Evolutionary conservation across 2,329 filamentous ascomycete genomes (phyloP), one percentile per base, ranked within the genome.

Genomic region (Coleophoma eucalyptorum): DNA sequence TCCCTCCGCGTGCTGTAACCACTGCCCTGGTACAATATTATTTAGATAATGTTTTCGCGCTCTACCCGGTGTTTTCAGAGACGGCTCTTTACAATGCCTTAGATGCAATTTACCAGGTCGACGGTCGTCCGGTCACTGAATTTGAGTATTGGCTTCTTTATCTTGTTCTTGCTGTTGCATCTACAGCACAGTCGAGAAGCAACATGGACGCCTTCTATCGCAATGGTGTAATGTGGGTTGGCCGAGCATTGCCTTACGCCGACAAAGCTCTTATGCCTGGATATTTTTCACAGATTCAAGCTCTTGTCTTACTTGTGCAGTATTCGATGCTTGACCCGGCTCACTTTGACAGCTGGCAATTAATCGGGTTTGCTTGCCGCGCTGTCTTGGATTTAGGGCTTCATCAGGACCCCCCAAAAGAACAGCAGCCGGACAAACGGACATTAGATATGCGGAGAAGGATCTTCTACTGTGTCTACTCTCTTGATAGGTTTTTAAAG

Each of bases 261-360:
- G 90, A 96, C 62, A 80, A 84, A 44, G 92, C 96, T 8, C 77
- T 99, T 20, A 86, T 86, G 59, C 93, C 93, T 0, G 93, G 93
- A 18, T 90, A 90, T 49, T 81, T 90, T 20, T 81, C 82, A 1
- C 93, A 94, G 60, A 90, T 97, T 15, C 92, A 96, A 66, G 91
- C 91, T 0, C 76, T 97, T 19, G 71, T 97, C 2, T 76, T 97
- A 2, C 80, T 97, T 48, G 91, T 90, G 0, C 84, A 96, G 60
- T 97, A 96, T 67, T 86, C 93, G 3, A 88, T 94, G 74, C 76
- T 96, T 46, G 92, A 97, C 61, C 92, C 93, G 2, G 82, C 86
- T 40, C 90, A 95, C 64, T 97, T 96, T 63, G 91, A 96, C 63
- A 90, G 87, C 61, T 97, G 94, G 92, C 92, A 94, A 57, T 71